phyloP scores from a whole-genome alignment of 192 early-diverging fungal species.

The Umbelopsis sp. region DNA sequence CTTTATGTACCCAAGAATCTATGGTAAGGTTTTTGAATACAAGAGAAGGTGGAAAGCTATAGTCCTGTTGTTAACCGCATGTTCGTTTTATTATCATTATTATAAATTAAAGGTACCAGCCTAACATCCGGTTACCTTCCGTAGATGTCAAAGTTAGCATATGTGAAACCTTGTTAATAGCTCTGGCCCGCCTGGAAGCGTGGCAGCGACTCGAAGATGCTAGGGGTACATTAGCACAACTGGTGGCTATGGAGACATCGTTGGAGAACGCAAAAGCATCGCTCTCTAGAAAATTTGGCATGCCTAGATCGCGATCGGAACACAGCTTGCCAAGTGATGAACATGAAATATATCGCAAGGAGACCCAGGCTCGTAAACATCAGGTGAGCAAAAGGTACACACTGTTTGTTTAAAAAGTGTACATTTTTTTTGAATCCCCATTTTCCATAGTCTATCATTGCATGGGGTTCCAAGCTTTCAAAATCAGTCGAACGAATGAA shows the following conservation, averaged over 20 bases:
- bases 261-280: constrained; percentile 14
- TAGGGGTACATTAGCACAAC: not conserved
- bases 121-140: constrained; percentile 26
- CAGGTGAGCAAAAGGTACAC: not conserved
- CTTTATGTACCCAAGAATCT: constrained; percentile 40
- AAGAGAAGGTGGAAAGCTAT: no score
- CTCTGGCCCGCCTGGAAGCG: constrained; percentile 29
- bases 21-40: constrained; percentile 28
- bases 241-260: constrained; percentile 4
- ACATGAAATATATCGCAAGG: constrained; percentile 7
- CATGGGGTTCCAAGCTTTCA: constrained; percentile 41
- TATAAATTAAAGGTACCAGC: constrained; percentile 21
- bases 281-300: constrained; percentile 24
- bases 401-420: not conserved
- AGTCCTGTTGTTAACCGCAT: no score
- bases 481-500: constrained; percentile 47
- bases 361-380: constrained; percentile 1
- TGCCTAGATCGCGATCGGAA: not conserved
- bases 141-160: constrained; percentile 33
- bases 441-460: constrained; percentile 23
- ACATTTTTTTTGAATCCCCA: not conserved
- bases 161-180: constrained; percentile 22
- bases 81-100: not conserved
- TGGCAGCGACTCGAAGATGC: constrained; percentile 31
- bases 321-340: not conserved